phyloP scores from a whole-genome alignment of 768 basidiomycete species.

The Phanerodontia chrysosporium region DNA sequence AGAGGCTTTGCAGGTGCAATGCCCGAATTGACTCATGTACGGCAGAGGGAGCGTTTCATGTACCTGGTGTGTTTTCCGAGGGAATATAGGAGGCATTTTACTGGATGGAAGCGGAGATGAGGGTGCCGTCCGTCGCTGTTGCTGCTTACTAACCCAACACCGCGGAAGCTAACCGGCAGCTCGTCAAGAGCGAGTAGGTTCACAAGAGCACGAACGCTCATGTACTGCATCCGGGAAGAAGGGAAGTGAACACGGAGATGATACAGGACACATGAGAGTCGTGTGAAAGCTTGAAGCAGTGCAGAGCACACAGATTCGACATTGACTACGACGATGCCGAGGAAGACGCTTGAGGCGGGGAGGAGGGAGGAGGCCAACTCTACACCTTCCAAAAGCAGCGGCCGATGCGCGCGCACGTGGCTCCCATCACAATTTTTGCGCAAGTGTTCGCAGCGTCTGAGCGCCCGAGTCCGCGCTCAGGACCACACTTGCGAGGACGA shows the following conservation, averaged over 20 bases:
- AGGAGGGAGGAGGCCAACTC: not conserved
- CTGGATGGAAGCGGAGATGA: too few relatives aligned
- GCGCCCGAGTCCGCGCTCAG: not conserved
- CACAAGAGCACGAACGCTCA: not conserved
- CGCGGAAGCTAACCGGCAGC: not conserved
- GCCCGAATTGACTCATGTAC: too few relatives aligned
- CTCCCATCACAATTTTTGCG: constrained; percentile 9
- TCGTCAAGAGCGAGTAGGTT: not conserved
- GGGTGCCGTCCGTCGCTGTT: too few relatives aligned
- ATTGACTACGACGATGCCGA: too few relatives aligned
- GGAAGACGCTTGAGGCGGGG: not conserved
- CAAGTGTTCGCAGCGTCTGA: too few relatives aligned
- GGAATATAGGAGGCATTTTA: too few relatives aligned
- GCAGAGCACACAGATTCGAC: too few relatives aligned
- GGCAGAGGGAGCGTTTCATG: not conserved
- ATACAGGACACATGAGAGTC: too few relatives aligned
- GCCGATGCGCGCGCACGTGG: not conserved
- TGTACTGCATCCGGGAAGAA: not conserved
- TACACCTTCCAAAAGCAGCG: not conserved
- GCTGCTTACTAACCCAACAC: not conserved
- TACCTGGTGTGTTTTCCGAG: too few relatives aligned
- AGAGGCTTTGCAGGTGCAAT: too few relatives aligned
- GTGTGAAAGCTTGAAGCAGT: too few relatives aligned
- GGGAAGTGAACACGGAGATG: not conserved
- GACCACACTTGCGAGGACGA: too few relatives aligned